These are phyloP conservation scores for Catunica adiposa DNA, from an alignment of 2,329 filamentous ascomycete genomes.

Conservation along the genomic window DNA sequence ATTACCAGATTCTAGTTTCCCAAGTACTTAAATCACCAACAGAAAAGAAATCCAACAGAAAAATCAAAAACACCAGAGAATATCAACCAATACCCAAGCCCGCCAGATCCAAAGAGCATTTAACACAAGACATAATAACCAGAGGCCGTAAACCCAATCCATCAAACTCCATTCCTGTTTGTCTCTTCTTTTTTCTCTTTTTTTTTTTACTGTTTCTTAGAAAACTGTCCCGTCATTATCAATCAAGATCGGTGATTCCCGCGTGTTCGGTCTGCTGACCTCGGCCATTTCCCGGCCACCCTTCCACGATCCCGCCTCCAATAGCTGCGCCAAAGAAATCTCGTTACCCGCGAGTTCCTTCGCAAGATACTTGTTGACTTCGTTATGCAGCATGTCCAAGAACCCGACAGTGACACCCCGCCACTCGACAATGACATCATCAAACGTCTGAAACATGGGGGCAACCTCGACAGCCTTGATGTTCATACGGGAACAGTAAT, in stretches of 20 bases:
- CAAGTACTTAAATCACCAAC: too few species aligned
- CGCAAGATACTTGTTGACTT: conserved; percentile 47
- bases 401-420: conserved; percentile 46
- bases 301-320: conserved; percentile 98
- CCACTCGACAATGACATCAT: conserved; percentile 50
- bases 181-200: too few species aligned
- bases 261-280: conserved; percentile 87
- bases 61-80: conserved; percentile 1
- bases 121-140: not conserved
- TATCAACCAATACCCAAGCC: not conserved
- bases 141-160: not conserved
- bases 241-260: conserved; percentile 90
- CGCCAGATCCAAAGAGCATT: not conserved
- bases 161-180: not conserved
- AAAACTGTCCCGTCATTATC: conserved; percentile 94
- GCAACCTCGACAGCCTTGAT: conserved; percentile 41
- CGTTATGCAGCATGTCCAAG: conserved; percentile 35
- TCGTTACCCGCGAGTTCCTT: conserved; percentile 49
- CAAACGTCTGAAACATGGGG: conserved; percentile 40
- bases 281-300: conserved; percentile 92
- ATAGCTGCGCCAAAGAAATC: conserved; percentile 68
- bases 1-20: too few species aligned
- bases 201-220: conserved; percentile 26
- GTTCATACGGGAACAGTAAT: conserved; percentile 56
- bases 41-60: too few species aligned